Evolutionary conservation across 306 rosid species (phyloP), one percentile per base, ranked within the genome.

Genomic region (Rosa chinensis): DNA sequence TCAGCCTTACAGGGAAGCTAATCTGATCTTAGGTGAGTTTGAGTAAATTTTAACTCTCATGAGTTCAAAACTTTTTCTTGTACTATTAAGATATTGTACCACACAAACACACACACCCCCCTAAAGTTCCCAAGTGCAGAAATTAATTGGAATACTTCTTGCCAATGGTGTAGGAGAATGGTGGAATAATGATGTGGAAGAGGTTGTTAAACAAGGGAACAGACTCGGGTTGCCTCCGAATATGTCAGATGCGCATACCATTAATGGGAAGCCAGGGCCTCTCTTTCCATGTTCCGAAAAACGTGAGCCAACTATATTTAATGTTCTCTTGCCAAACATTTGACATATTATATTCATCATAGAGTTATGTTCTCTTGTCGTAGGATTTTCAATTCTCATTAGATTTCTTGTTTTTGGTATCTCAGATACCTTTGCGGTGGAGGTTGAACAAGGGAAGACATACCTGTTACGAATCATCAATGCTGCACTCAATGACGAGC

Each of bases 401-500:
- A 6, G 8, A 12, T 55, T 9, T 74, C 44, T 21, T n/a, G 1
- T 28, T 69, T 47, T 39, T 6, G 6, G 55, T 5, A 13, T 68
- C 28, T 1, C 59, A 77, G 84, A 81, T 67, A 84, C 87, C 9
- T 81, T 47, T 73, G 82, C 80, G n/a, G 28, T 84, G 77, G 79
- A 81, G 77, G 87, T 81, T 73, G 87, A 77, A 9, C 77, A 84
- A 25, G 82, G 82, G 8, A 84, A 81, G 75, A 68, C 80, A 2
- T 80, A 84, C 66, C 82, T 84, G 1, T 44, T 80, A 23, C 66
- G 85, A 47, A 81, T 84, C 61, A 40, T 81, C 77, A 81, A 81
- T 50, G 84, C 82, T 77, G 87, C 87, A 47, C 82, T 84, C 42
- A 84, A 84, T 66, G 85, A 84, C 43, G 87, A 81, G 61, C 74